Evolutionary conservation across 768 basidiomycete species (phyloP).

Genomic region (Tubosaeta brunneosetosa): DNA sequence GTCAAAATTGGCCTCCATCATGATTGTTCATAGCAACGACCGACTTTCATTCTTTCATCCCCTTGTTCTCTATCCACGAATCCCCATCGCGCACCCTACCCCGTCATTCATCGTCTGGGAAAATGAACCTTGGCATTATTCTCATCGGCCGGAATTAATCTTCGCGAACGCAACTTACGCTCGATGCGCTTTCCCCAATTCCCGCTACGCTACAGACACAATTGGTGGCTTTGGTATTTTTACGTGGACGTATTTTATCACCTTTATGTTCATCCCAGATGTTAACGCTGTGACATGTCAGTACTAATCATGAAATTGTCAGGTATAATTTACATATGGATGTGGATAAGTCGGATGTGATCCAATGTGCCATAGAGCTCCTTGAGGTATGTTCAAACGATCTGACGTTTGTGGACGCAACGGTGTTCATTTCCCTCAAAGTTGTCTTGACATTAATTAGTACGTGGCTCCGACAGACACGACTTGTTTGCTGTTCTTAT

Average conservation of each 20-base stretch:
- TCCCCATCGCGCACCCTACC: constrained; percentile 1
- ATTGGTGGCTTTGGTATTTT: constrained; percentile 17
- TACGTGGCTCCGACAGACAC: background rate
- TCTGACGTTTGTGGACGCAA: background rate
- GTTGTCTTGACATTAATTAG: background rate
- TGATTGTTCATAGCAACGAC: constrained; percentile 2
- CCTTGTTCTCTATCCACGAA: background rate
- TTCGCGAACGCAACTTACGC: constrained; percentile 1
- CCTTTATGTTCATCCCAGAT: constrained; percentile 20
- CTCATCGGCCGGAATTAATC: constrained; percentile 4
- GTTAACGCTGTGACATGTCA: constrained; percentile 10
- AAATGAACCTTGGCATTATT: constrained; percentile 4
- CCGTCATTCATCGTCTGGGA: constrained; percentile 4
- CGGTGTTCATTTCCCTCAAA: background rate
- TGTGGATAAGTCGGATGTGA: background rate
- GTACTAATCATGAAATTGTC: constrained; percentile 15
- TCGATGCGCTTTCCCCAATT: constrained; percentile 3
- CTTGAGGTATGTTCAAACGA: background rate
- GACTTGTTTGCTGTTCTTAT: background rate
- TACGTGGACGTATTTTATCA: constrained; percentile 29
- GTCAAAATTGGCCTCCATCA: constrained; percentile 13
- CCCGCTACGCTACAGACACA: constrained; percentile 6
- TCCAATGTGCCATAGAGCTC: background rate
- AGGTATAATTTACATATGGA: constrained; percentile 11
- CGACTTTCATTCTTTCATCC: background rate